A percentile compares a stretch with the other conserved stretches of the same genome.
These are phyloP conservation scores for Rhizopus microsporus DNA, from an alignment of 371 early-diverging fungal genomes.

Conservation along the genomic window DNA sequence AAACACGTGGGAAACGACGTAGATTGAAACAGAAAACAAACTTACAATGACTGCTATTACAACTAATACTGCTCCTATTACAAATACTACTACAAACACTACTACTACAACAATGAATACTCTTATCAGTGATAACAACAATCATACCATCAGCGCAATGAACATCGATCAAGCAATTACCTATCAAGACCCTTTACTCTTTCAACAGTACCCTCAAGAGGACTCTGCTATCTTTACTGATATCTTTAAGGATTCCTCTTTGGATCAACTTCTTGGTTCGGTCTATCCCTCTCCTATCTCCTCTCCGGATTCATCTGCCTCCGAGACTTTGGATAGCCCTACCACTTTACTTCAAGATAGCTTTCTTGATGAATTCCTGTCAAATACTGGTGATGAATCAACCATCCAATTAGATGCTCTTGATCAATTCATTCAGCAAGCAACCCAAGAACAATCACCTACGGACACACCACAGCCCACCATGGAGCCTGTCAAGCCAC, in stretches of 20 bases:
- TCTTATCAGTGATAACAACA: neutral
- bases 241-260: constrained; percentile 25
- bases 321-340: constrained; percentile 26
- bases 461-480: neutral
- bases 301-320: constrained; percentile 25
- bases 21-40: constrained; percentile 33
- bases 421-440: constrained; percentile 22
- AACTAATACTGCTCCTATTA: neutral
- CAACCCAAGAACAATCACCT: neutral
- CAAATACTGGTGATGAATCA: constrained; percentile 9
- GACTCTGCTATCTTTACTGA: constrained; percentile 25
- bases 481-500: constrained; percentile 13
- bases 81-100: neutral
- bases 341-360: constrained; percentile 26
- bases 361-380: constrained; percentile 26
- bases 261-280: constrained; percentile 24
- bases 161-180: constrained; percentile 11
- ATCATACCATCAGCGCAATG: constrained; percentile 10
- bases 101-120: too few species aligned
- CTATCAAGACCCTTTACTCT: constrained; percentile 23
- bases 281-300: constrained; percentile 21
- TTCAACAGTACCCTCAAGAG: constrained; percentile 11
- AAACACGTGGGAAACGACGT: constrained; percentile 51
- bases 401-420: constrained; percentile 26
- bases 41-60: neutral